A percentile compares a stretch with the other conserved stretches of the same genome.
Conservation (phyloP, 2,329 filamentous ascomycete genomes). For the Acephala macrosclerotiorum region DNA sequence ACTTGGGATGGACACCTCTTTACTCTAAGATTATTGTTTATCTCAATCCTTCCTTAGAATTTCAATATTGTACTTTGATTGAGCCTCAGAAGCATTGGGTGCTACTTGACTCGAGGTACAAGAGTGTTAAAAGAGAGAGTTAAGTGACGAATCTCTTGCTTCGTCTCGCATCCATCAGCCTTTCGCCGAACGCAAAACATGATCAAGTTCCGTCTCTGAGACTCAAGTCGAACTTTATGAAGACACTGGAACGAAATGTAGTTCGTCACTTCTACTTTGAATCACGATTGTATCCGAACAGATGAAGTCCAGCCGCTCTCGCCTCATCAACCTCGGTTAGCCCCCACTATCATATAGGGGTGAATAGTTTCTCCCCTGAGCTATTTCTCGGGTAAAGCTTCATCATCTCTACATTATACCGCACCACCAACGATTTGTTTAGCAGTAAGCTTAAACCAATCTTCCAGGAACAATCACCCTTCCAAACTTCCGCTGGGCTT, state of each 20-base stretch:
- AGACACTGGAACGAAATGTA: background rate
- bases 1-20: too few species aligned
- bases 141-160: too few species aligned
- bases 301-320: background rate
- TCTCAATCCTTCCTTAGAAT: too few species aligned
- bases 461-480: background rate
- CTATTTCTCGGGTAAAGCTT: background rate
- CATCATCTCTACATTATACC: background rate
- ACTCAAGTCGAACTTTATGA: background rate
- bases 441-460: background rate
- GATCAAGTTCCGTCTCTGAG: background rate
- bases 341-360: conserved; percentile 3
- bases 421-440: too few species aligned
- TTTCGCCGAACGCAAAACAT: background rate
- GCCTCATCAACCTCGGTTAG: background rate
- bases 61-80: too few species aligned
- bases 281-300: background rate
- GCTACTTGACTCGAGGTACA: too few species aligned
- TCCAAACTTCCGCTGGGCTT: background rate
- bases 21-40: too few species aligned
- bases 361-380: background rate
- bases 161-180: background rate
- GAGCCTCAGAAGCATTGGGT: background rate
- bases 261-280: background rate
- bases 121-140: too few species aligned